Base-by-base conservation (phyloP, 2,329 filamentous ascomycete genomes). In the Botrytis paeoniae region DNA sequence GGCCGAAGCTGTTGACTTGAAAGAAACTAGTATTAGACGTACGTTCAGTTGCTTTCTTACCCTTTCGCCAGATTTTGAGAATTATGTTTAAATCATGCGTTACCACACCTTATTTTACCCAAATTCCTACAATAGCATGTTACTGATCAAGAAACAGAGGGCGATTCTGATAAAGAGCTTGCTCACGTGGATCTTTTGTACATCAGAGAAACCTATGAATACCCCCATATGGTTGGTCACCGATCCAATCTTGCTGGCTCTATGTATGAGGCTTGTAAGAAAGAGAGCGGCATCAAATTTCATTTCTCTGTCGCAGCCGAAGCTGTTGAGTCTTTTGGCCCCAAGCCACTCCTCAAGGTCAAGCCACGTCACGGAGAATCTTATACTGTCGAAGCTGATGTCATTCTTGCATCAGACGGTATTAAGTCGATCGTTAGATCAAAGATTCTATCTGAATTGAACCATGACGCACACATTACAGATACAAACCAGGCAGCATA, bases 401-500 rank as follows among this genome's bases (percentile, higher is more conserved):
- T 89, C 22, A 78, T 89, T 14, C 81, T 89, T 39, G 87, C 84
- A 32, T 83, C 85, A 22, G 88, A 89, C 78, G 88, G 88, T 57
- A 85, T 89, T 80, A 89, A 89, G 81, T 87, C 85, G 59, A 75
- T 80, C 14, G 83, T 84, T 32, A 84, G 87, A 45, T 82, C 84
- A 12, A 82, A 86, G 54, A 85, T 93, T 80, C 85, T 93, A 1
- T 81, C 84, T 51, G 82, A 84, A 60, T 82, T 89, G 1, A 84
- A 74, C 22, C 74, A 71, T 29, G 73, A 76, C 18, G 76, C 85
- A 35, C 84, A 88, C 71, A 88, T 91, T 77, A 84, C 89, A 74
- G 91, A 93, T 74, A 93, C 92, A 0, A 89, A 91, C 6, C 91
- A 94, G 82, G 92, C 93, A 0, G 91, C 92, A 4, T 95, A 95